Evolutionary conservation across 495 filamentous ascomycete species (phyloP).

Genomic region (Saxophila tyrrhenica): DNA sequence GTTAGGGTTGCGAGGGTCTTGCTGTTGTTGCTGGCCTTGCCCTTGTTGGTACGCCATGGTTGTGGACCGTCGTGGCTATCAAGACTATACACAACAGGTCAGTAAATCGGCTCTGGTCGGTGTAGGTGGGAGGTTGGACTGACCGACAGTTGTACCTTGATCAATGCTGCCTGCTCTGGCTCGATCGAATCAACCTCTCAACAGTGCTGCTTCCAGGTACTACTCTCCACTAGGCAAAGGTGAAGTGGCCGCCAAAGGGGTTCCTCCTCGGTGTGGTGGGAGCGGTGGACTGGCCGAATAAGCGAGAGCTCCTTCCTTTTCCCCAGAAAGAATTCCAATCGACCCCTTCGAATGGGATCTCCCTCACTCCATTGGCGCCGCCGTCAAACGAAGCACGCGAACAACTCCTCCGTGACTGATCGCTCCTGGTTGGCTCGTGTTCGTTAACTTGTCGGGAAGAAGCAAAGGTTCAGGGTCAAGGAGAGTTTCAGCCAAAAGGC

Average conservation of each 20-base stretch:
- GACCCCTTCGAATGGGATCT: neutral
- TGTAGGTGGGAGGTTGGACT: neutral
- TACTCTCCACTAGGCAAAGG: neutral
- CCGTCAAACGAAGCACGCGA: neutral
- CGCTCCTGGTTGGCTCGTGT: too few species aligned
- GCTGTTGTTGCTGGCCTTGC: slow-evolving; percentile 2
- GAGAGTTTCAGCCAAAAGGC: too few species aligned
- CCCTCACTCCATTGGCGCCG: neutral
- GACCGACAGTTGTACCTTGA: neutral
- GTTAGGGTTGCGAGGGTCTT: slow-evolving; percentile 15
- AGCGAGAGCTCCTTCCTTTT: neutral
- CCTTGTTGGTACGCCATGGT: slow-evolving; percentile 18
- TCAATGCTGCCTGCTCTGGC: neutral
- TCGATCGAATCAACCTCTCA: neutral
- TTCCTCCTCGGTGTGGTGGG: neutral
- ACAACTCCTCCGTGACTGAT: neutral
- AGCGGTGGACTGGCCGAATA: neutral
- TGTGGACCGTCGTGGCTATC: neutral
- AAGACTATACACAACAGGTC: neutral
- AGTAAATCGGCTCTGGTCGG: neutral
- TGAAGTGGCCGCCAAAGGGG: neutral
- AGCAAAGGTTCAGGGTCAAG: too few species aligned
- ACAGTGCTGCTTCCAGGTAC: neutral
- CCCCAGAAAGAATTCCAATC: neutral
- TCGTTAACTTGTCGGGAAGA: too few species aligned